Percentiles rank a stretch among this genome's conserved stretches.
Conservation (phyloP, 108 stramenopile species). For the Pseudonitzschia delicatissima region DNA sequence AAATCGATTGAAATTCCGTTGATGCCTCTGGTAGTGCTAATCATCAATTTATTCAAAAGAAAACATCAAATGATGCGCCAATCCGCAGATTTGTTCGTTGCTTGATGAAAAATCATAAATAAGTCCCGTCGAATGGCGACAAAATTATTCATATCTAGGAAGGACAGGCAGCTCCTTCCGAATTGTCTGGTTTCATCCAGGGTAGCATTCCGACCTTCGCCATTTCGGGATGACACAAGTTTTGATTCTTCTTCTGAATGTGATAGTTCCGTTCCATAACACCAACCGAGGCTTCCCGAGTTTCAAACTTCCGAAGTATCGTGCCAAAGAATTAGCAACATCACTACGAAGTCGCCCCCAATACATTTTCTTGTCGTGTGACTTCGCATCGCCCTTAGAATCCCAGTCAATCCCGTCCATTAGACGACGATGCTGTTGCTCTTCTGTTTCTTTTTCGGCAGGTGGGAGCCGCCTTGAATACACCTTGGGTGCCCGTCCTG, state of each 20-base stretch:
- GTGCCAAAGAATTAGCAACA: slow-evolving; percentile 70
- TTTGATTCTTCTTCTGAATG: slow-evolving; percentile 17
- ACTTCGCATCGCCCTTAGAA: slow-evolving; percentile 9
- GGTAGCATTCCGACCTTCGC: slow-evolving; percentile 44
- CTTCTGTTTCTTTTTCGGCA: background rate
- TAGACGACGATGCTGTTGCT: no score
- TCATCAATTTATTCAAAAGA: no score
- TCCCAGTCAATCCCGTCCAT: slow-evolving; percentile 50
- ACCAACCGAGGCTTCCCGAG: slow-evolving; percentile 83
- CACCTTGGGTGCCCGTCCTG: slow-evolving; percentile 66
- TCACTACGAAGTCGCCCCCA: slow-evolving; percentile 74
- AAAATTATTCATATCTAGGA: slow-evolving; percentile 9
- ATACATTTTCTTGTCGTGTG: slow-evolving; percentile 43
- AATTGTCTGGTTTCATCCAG: slow-evolving; percentile 47
- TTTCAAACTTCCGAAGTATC: slow-evolving; percentile 85
- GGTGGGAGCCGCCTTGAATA: slow-evolving; percentile 4
- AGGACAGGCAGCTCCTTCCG: slow-evolving; percentile 34
- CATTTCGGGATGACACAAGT: slow-evolving; percentile 44
- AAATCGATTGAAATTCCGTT: no score
- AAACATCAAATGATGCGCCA: no score
- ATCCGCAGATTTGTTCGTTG: no score
- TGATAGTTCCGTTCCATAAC: slow-evolving; percentile 62
- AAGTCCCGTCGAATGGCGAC: no score
- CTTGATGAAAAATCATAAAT: no score
- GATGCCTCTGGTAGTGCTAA: no score